These are phyloP conservation scores for Forsythia viridissima DNA, from an alignment of 257 asterid species.

Conservation along the genomic window DNA sequence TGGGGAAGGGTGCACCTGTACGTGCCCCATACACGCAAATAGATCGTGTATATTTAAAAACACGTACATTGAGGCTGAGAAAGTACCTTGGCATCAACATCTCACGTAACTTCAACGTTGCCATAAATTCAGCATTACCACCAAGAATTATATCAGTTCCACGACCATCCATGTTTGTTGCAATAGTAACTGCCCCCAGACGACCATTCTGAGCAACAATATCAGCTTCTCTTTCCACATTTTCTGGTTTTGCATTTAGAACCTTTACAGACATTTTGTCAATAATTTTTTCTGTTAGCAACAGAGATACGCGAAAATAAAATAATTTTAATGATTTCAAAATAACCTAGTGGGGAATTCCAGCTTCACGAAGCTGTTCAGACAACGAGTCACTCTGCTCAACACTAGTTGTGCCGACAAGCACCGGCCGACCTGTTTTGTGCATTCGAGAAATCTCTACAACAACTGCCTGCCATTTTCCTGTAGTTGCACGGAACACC, in stretches of 20 bases:
- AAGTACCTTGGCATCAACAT: constrained; percentile 94
- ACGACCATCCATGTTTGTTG: constrained; percentile 99
- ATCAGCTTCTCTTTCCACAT: constrained; percentile 99
- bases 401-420: constrained; percentile 98
- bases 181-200: constrained; percentile 96
- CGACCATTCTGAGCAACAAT: constrained; percentile 99
- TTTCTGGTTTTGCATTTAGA: constrained; percentile 98
- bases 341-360: constrained; percentile 86
- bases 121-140: constrained; percentile 99
- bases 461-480: constrained; percentile 97
- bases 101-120: constrained; percentile 96
- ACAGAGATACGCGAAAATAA: constrained; percentile 10
- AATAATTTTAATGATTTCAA: constrained; percentile 1
- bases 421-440: constrained; percentile 95
- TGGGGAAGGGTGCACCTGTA: not conserved
- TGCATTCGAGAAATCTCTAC: constrained; percentile 98
- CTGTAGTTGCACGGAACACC: constrained; percentile 84
- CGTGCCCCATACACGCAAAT: constrained; percentile 2
- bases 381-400: constrained; percentile 98
- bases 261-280: constrained; percentile 50
- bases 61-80: constrained; percentile 18
- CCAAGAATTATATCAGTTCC: constrained; percentile 99
- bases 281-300: constrained; percentile 18
- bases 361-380: constrained; percentile 80
- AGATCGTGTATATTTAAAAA: constrained; percentile 2